Evolutionary conservation across 2,329 filamentous ascomycete species (phyloP).

Genomic region (Botryotinia calthae): DNA sequence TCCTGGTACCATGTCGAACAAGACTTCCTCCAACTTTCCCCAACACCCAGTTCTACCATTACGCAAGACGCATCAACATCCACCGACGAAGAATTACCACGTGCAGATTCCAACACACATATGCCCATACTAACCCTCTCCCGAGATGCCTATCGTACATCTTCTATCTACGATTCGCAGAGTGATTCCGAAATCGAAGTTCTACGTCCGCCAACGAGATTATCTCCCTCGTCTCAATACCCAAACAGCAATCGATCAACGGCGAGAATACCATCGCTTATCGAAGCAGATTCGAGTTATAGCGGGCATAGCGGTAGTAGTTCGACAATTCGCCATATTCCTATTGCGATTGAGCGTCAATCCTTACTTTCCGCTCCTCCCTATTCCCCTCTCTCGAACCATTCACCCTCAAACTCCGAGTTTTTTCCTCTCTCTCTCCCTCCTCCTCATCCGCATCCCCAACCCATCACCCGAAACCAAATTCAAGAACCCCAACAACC

Average conservation of each 20-base stretch:
- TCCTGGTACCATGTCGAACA: constrained; percentile 47
- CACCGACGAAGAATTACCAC: background rate
- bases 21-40: constrained; percentile 23
- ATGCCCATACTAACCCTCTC: background rate
- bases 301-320: background rate
- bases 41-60: background rate
- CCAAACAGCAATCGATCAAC: background rate
- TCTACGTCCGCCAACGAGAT: background rate
- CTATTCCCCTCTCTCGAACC: background rate
- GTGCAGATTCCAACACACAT: background rate
- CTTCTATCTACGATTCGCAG: background rate
- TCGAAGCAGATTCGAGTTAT: background rate
- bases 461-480: background rate
- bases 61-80: constrained; percentile 13
- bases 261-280: background rate
- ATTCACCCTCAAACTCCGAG: background rate
- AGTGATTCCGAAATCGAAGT: background rate
- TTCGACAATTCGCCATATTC: constrained; percentile 3
- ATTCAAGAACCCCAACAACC: background rate
- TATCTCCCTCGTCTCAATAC: background rate
- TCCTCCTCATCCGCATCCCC: background rate
- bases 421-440: too few species aligned
- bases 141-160: constrained; percentile 17
- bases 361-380: background rate
- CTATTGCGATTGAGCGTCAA: background rate